phyloP scores from a whole-genome alignment of 495 filamentous ascomycete genomes.

The Parathielavia appendiculata region DNA sequence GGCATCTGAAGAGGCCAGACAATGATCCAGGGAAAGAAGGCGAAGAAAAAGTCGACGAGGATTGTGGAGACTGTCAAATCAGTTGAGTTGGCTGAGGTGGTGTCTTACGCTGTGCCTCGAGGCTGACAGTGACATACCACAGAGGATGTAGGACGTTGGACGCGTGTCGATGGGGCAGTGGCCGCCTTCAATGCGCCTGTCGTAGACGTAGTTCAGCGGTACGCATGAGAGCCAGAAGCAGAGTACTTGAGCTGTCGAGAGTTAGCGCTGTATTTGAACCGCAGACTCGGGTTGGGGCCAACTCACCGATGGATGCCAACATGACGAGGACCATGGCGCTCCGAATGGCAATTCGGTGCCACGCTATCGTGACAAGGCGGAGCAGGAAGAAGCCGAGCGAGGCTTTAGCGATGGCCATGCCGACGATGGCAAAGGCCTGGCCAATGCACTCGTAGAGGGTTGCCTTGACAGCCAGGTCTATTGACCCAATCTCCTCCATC shows the following conservation, averaged over 20 bases:
- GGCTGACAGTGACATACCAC: conserved; percentile 6
- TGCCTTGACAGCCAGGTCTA: conserved; percentile 28
- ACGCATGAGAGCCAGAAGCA: conserved; percentile 26
- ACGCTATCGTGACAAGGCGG: conserved; percentile 32
- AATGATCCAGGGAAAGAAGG: conserved; percentile 43
- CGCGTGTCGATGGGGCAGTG: conserved; percentile 22
- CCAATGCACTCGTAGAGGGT: conserved; percentile 38
- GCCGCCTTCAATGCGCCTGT: conserved; percentile 19
- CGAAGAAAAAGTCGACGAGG: conserved; percentile 45
- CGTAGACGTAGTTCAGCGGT: conserved; percentile 24
- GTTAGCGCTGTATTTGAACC: neutral
- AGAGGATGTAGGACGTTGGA: conserved; percentile 24
- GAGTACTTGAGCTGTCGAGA: conserved; percentile 27
- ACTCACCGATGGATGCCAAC: conserved; percentile 22
- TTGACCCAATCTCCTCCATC: conserved; percentile 25
- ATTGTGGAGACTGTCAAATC: conserved; percentile 17
- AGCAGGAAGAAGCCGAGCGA: conserved; percentile 40
- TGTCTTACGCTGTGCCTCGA: too few relatives aligned
- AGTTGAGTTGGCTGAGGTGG: too few relatives aligned
- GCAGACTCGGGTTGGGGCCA: conserved; percentile 3
- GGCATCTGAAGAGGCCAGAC: conserved; percentile 48
- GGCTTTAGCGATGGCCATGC: conserved; percentile 38
- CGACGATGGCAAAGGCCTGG: conserved; percentile 37
- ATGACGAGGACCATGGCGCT: conserved; percentile 22
- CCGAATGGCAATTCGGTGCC: conserved; percentile 36